Evolutionary conservation across 2,329 filamentous ascomycete genomes (phyloP), one percentile per base, ranked within the genome.

Genomic region (Celoporthe dispersa): DNA sequence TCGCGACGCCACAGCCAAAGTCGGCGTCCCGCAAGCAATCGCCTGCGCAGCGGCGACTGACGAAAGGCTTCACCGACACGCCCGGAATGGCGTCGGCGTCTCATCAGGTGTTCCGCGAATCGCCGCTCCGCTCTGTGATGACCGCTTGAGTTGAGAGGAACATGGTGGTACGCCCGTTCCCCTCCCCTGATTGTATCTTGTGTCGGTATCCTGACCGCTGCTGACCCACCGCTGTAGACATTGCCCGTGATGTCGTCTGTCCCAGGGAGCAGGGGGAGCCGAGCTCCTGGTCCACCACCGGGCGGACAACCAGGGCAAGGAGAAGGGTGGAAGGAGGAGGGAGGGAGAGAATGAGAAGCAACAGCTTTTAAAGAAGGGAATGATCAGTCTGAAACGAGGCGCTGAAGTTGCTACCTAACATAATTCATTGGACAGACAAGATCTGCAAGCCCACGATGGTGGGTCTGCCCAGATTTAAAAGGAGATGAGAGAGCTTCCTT

Each of bases 111-210:
- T 84, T 84, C 78, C 87, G 85, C 79, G 88, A 88, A 76, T 91
- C 89, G 83, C 89, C 89, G 83, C 88, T 91, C 84, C 89, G 88
- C 83, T 87, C 86, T 83, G 85, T 89, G 82, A 90, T 87, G 88
- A 89, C 84, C 85, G 84, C 84, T 80, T 88, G 84, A 87, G 84
- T 79, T 79, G 68, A 68, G 68, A 66, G 61, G 53, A 67, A 67
- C 68, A 70, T 55, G 70, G 66, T 66, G 69, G 70, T 71, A 63
- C 1, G 70, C 70, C 35, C 41, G 14, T 19, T 3, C 35, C 16
- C 6, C 5, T 22, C n/a, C 16, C 19, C 12, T 31, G 9, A 22
- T 31, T 12, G 1, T 2, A 7, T 16, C n/a, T 31, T 28, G 59
- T 11, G 1, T n/a, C 59, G 2, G 16, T 59, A 16, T 19, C 12